Base-by-base conservation (phyloP, 2,329 filamentous ascomycete genomes). In the Ophiostoma sp. region DNA sequence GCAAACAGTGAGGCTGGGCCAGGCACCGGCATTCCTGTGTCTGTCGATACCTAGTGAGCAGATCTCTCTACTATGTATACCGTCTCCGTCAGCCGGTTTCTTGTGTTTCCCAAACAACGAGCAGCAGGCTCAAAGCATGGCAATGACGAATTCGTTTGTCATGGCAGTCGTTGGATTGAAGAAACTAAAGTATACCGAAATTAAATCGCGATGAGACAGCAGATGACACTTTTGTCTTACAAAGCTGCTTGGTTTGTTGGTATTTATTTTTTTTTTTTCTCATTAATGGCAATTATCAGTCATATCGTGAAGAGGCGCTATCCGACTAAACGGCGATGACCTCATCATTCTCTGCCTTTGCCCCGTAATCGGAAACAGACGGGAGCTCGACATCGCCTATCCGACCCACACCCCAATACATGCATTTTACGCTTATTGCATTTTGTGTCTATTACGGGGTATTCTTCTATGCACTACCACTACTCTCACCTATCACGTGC, bases 281-380 rank as follows among this genome's bases (percentile, higher is more conserved):
- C 6, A n/a, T 17, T 48, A 20, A 6, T n/a, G 1, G 27, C 44
- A 8, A 48, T 48, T 17, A n/a, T 48, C 4, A 48, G 20, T 20
- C 7, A 7, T 6, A 10, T 11, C 33, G 33, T 13, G 31, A 36
- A 10, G 60, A 64, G 31, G 60, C 33, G 60, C 27, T 7, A 13
- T 15, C 13, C 4, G 57, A 6, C 27, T 35, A 10, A 13, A 35
- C 17, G 31, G 33, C 33, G 60, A 64, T 64, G 60, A 64, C 60
- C 33, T 64, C 60, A 20, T 20, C 60, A 39, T 64, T 64, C 60
- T 35, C 13, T 60, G 23, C 23, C 33, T 64, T 62, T 62, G 57
- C 57, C 57, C 57, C 60, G 60, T 64, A 64, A 35, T 64, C 60
- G 60, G 60, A n/a, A 64, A 64, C 60, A 64, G 31, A 64, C 60